Conservation (phyloP, 2,329 filamentous ascomycete species). For the Sporothrix pallida region DNA sequence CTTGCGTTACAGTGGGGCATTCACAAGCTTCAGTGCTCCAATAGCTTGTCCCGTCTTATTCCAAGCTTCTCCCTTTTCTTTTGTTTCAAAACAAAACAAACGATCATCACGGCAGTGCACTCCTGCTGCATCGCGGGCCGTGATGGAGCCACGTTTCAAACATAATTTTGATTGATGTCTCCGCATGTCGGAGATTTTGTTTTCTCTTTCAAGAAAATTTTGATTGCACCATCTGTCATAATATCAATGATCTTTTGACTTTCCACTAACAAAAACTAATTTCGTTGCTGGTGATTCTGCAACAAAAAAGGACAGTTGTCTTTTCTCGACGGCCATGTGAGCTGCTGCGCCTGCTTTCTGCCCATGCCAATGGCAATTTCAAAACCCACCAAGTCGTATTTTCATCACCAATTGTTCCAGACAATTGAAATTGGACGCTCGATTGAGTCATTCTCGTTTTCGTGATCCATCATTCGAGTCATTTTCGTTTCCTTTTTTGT, state of each 20-base stretch:
- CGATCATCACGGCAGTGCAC: constrained; percentile 22
- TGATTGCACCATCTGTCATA: not conserved
- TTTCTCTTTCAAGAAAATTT: not conserved
- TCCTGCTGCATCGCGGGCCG: constrained; percentile 20
- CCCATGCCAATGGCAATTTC: constrained; percentile 22
- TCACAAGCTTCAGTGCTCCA: constrained; percentile 21
- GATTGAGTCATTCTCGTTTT: not conserved
- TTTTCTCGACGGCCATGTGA: not conserved
- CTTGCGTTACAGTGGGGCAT: constrained; percentile 11
- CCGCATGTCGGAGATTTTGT: not conserved
- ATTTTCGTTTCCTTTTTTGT: not conserved
- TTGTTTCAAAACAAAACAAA: constrained; percentile 20
- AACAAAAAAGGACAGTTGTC: constrained; percentile 19
- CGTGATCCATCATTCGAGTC: not conserved
- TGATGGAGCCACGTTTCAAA: constrained; percentile 23
- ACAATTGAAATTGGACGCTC: not conserved
- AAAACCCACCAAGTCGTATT: constrained; percentile 12
- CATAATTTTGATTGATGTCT: not conserved
- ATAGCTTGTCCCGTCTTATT: too few relatives aligned
- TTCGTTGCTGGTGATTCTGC: not conserved
- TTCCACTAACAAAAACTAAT: not conserved
- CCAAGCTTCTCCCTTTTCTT: not conserved
- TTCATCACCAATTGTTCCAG: not conserved
- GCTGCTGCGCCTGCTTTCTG: constrained; percentile 22
- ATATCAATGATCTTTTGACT: not conserved